Conservation (phyloP, 257 asterid species). For the Solanum chmielewskii region DNA sequence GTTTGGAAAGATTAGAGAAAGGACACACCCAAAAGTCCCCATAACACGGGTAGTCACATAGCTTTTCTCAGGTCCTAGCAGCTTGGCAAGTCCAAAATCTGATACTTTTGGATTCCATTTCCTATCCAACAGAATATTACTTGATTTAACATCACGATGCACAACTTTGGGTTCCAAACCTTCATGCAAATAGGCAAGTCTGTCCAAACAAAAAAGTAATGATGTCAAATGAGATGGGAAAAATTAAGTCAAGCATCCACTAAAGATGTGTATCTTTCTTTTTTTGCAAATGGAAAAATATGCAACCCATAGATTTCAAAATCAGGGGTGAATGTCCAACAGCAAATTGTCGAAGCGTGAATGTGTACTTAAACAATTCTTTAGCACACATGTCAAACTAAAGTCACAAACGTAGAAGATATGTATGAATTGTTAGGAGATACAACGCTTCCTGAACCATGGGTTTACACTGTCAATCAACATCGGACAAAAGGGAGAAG, state of each 20-base stretch:
- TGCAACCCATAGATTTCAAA: not conserved
- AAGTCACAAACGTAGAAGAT: not conserved
- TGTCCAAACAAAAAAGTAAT: conserved; percentile 7
- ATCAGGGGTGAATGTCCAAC: not conserved
- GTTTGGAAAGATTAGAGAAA: not conserved
- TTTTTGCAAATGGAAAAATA: not conserved
- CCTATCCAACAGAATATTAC: conserved; percentile 87
- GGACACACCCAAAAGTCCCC: conserved; percentile 97
- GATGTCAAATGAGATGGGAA: not conserved
- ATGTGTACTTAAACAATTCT: not conserved
- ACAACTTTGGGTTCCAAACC: conserved; percentile 98
- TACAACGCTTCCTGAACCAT: not conserved
- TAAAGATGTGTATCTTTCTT: not conserved
- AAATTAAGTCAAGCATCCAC: not conserved
- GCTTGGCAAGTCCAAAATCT: conserved; percentile 94
- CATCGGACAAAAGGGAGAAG: not conserved
- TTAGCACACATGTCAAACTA: not conserved
- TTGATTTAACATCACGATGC: conserved; percentile 96
- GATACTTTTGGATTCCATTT: conserved; percentile 90
- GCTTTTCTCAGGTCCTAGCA: conserved; percentile 85
- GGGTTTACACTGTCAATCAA: not conserved
- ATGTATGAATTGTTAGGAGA: not conserved
- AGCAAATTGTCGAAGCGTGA: not conserved
- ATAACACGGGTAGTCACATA: conserved; percentile 93
- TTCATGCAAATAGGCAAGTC: conserved; percentile 94